These are phyloP conservation scores for Fusarium albosuccineum DNA, from an alignment of 2,329 filamentous ascomycete genomes.

Conservation along the genomic window DNA sequence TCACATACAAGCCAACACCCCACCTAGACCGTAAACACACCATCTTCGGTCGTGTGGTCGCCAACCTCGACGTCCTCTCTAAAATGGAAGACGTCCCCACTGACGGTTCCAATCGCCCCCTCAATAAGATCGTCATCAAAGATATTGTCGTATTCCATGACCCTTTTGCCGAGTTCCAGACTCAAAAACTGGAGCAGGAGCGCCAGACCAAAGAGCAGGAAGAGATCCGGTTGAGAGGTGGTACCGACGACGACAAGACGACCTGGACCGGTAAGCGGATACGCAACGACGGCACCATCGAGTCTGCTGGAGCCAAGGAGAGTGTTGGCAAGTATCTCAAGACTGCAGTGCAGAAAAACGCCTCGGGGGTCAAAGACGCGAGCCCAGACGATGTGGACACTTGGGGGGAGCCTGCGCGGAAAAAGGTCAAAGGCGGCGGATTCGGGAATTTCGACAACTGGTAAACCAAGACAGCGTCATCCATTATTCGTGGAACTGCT, in stretches of 20 bases:
- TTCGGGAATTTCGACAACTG: conserved; percentile 97
- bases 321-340: conserved; percentile 87
- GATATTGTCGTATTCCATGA: conserved; percentile 91
- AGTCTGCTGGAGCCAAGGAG: conserved; percentile 56
- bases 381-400: conserved; percentile 73
- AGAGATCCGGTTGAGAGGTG: conserved; percentile 73
- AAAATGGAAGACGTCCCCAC: conserved; percentile 83
- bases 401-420: conserved; percentile 79
- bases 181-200: conserved; percentile 76
- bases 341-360: conserved; percentile 55
- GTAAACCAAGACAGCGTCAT: conserved; percentile 60
- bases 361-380: conserved; percentile 66
- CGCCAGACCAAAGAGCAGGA: conserved; percentile 68
- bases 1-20: conserved; percentile 85
- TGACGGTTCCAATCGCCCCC: conserved; percentile 80
- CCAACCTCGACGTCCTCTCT: conserved; percentile 77
- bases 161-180: conserved; percentile 93
- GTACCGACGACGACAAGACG: conserved; percentile 86
- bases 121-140: conserved; percentile 82
- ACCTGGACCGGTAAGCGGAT: conserved; percentile 98
- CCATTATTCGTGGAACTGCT: conserved; percentile 5
- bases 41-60: conserved; percentile 90
- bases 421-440: conserved; percentile 81
- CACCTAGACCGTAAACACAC: conserved; percentile 97
- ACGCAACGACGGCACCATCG: conserved; percentile 73